A percentile compares a stretch with the other conserved stretches of the same genome.
phyloP scores from a whole-genome alignment of 495 filamentous ascomycete genomes.

The Podospora conica region DNA sequence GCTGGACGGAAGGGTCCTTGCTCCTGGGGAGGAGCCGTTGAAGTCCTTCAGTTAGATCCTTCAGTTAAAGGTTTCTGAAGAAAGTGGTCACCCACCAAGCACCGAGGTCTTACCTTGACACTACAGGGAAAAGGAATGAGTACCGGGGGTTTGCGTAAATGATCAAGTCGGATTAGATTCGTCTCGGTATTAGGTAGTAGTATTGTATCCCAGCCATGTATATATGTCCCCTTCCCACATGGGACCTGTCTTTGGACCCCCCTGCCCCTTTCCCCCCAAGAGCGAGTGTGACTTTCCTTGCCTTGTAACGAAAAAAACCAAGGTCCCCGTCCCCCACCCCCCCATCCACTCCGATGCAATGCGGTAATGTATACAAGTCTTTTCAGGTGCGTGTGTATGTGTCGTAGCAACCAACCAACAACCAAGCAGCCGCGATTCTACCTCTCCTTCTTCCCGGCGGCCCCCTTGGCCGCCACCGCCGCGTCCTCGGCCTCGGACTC shows the following conservation, averaged over 20 bases:
- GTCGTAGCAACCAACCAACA: not conserved
- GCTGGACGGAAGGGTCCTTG: too few relatives aligned
- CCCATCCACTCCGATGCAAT: not conserved
- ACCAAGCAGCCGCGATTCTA: not conserved
- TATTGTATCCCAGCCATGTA: not conserved
- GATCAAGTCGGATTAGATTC: not conserved
- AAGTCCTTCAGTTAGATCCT: too few relatives aligned
- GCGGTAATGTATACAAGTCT: not conserved
- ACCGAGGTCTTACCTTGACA: too few relatives aligned
- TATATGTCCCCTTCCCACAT: not conserved
- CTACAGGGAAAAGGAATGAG: too few relatives aligned
- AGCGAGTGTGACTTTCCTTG: not conserved
- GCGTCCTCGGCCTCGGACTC: conserved; percentile 37
- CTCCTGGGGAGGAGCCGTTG: too few relatives aligned
- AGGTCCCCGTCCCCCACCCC: not conserved
- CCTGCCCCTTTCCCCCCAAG: not conserved
- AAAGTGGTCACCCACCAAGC: too few relatives aligned
- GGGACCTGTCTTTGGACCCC: not conserved
- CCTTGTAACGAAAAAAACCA: not conserved
- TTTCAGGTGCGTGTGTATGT: not conserved
- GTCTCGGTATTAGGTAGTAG: not conserved
- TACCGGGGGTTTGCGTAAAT: too few relatives aligned
- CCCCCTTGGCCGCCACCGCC: conserved; percentile 1
- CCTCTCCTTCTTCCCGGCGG: conserved; percentile 5
- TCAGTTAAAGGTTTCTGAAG: too few relatives aligned